Conservation (phyloP, 2,329 filamentous ascomycete genomes). For the Fusarium armeniacum region DNA sequence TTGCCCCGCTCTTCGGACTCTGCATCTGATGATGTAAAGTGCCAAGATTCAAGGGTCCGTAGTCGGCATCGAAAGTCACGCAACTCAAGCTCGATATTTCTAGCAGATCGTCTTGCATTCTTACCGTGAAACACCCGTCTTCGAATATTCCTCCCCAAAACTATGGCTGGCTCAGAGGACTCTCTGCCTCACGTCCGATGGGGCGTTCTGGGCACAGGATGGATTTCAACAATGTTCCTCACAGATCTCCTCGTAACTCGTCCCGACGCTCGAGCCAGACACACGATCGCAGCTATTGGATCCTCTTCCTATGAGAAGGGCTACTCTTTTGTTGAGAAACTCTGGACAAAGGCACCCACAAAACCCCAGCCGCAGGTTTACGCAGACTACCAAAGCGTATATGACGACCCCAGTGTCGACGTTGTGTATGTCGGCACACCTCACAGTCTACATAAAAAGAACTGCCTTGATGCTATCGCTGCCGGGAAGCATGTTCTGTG, state of each 20-base stretch:
- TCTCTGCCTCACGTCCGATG: slow-evolving; percentile 19
- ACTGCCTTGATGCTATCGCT: slow-evolving; percentile 59
- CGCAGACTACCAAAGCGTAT: slow-evolving; percentile 54
- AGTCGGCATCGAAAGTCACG: slow-evolving; percentile 1
- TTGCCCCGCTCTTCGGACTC: slow-evolving; percentile 6
- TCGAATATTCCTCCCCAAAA: slow-evolving; percentile 6
- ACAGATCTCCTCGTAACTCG: slow-evolving; percentile 15
- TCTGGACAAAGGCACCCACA: slow-evolving; percentile 8
- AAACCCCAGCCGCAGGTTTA: slow-evolving; percentile 20
- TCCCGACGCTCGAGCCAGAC: slow-evolving; percentile 12
- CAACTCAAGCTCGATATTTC: not conserved
- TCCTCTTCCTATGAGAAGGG: slow-evolving; percentile 15
- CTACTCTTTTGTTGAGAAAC: slow-evolving; percentile 4
- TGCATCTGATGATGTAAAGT: too few relatives aligned
- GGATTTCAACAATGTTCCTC: slow-evolving; percentile 35
- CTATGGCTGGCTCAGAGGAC: slow-evolving; percentile 1
- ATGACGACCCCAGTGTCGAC: slow-evolving; percentile 58
- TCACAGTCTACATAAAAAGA: slow-evolving; percentile 60
- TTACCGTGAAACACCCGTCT: not conserved
- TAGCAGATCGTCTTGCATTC: accelerated
- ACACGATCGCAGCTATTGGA: slow-evolving; percentile 18
- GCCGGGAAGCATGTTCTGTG: slow-evolving; percentile 61
- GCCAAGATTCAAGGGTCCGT: not conserved
- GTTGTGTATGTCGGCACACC: slow-evolving; percentile 63
- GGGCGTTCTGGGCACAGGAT: slow-evolving; percentile 32